These are phyloP conservation scores for Cryomyces minteri DNA, from an alignment of 495 filamentous ascomycete species.

Conservation along the genomic window DNA sequence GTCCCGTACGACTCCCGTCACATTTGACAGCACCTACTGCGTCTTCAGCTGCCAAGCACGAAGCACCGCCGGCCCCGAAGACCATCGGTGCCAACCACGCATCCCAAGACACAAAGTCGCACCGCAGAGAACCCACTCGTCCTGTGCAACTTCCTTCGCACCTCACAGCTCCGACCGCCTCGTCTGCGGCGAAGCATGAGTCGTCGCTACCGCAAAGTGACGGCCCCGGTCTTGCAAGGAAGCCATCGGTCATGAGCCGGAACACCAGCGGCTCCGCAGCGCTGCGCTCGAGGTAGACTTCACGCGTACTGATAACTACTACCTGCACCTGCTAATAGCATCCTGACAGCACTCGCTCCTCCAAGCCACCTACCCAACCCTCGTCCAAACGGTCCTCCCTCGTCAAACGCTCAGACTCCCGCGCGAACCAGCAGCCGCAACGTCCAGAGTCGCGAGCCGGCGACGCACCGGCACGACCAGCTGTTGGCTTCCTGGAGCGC, in stretches of 20 bases:
- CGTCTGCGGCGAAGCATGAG: constrained; percentile 20
- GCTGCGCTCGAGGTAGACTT: neutral
- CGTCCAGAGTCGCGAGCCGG: constrained; percentile 9
- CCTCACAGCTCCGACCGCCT: constrained; percentile 21
- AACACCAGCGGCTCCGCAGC: constrained; percentile 7
- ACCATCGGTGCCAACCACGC: no score
- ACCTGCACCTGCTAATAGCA: no score
- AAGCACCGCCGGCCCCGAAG: neutral
- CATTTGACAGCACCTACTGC: constrained; percentile 1
- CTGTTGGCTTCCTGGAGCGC: constrained; percentile 65
- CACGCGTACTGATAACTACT: no score
- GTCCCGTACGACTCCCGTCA: no score
- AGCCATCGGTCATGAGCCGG: constrained; percentile 25
- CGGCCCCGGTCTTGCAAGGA: constrained; percentile 20
- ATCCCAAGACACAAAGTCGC: neutral
- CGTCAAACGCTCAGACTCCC: constrained; percentile 14
- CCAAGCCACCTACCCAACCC: neutral
- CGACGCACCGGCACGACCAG: constrained; percentile 28
- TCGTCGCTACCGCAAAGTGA: constrained; percentile 12
- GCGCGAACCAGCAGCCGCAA: constrained; percentile 6
- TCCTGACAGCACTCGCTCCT: neutral
- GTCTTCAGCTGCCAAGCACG: neutral
- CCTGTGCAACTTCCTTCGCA: constrained; percentile 20
- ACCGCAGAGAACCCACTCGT: constrained; percentile 18
- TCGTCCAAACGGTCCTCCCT: neutral